A percentile compares a stretch with the other conserved stretches of the same genome.
Evolutionary conservation across 805 yeast species (phyloP).

Genomic region (Brettanomyces sp.): DNA sequence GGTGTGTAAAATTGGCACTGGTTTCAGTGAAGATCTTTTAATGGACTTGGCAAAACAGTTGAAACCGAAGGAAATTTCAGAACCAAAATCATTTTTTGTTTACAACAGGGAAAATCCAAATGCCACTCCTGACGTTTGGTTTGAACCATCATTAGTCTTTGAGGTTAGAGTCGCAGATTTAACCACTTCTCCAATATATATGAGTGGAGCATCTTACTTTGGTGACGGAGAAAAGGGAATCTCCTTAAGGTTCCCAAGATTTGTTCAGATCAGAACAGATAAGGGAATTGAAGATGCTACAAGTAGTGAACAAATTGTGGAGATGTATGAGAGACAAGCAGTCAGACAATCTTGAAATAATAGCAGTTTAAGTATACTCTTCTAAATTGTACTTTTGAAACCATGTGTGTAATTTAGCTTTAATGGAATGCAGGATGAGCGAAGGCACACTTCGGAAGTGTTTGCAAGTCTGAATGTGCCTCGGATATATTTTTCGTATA

Average conservation of each 20-base stretch:
- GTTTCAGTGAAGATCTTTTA: constrained; percentile 82
- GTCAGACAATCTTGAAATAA: constrained; percentile 9
- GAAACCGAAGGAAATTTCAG: constrained; percentile 47
- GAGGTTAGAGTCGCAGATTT: constrained; percentile 90
- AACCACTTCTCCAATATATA: constrained; percentile 81
- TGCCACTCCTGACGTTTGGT: constrained; percentile 90
- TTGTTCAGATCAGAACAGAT: constrained; percentile 75
- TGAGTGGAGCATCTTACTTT: constrained; percentile 67
- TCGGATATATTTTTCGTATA: too few species aligned
- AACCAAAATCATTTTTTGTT: constrained; percentile 58
- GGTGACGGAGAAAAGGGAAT: constrained; percentile 60
- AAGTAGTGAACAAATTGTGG: constrained; percentile 72
- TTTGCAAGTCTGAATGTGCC: too few species aligned
- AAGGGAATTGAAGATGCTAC: constrained; percentile 84
- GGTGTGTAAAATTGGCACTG: constrained; percentile 95
- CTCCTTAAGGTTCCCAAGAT: constrained; percentile 83
- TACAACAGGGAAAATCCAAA: constrained; percentile 52
- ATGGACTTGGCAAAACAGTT: constrained; percentile 49
- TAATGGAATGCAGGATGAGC: too few species aligned
- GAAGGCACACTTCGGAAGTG: too few species aligned
- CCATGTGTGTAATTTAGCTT: too few species aligned
- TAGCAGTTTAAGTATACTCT: not conserved
- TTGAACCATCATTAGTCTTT: constrained; percentile 76
- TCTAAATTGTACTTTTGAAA: not conserved
- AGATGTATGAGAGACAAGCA: constrained; percentile 73